Base-by-base conservation (phyloP, 1,284 basidiomycete species). In the Amylostereum chailletii region DNA sequence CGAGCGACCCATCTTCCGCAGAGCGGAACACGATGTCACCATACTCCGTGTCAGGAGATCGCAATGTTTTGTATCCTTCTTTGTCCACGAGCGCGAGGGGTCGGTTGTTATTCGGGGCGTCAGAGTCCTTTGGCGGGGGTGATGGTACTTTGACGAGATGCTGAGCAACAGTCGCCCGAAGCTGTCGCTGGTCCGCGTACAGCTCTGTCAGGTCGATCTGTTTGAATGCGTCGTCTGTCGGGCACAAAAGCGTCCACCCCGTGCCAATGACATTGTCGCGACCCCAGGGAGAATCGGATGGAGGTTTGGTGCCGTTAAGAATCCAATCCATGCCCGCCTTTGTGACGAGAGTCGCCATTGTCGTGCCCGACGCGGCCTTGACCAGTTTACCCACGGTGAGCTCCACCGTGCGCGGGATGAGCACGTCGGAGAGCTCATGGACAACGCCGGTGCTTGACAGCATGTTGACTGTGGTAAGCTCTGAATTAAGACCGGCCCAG, bases 211-310 rank as follows among this genome's bases (percentile, higher is more conserved):
- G 67, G 65, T 99, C 95, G 60, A 90, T 68, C n/a, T 77, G 71
- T 56, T 92, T 86, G 73, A 98, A 96, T 0, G 95, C 94, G 52
- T 86, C 83, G 61, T 99, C 96, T 1, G 82, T 84, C 1, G 96
- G 96, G 57, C 89, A 90, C 3, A 99, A 75, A 1, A 99, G 64
- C 1, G 90, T 94, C 87, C 86, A 87, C 53, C 89, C 72, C 44
- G 71, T 64, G 53, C 74, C 69, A 32, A 66, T 62, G 27, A 76
- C 59, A 32, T 71, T 75, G 42, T 67, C 62, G 27, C 80, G 72
- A 6, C 74, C 74, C 79, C 79, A 84, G 5, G 67, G 65, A 52
- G 80, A 75, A 59, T 75, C 74, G 61, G 82, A 71, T 0, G 83
- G 84, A 5, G 90, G 89, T 6, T 76, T 68, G 6, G 86, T 87